Base-by-base conservation (phyloP, 306 rosid species). In the Lathyrus tuberosus region DNA sequence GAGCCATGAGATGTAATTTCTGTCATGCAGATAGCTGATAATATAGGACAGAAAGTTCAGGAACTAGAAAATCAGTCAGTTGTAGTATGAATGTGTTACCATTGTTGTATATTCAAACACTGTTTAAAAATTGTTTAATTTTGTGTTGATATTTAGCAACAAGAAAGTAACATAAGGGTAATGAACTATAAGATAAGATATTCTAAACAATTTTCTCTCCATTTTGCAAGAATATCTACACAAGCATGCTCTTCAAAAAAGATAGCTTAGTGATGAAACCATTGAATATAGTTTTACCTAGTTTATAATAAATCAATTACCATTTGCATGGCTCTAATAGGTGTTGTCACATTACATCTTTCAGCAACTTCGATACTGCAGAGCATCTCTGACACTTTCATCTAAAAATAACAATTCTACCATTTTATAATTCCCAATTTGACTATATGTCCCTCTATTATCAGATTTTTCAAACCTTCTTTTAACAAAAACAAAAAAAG, bases 61-160 rank as follows among this genome's bases (percentile, higher is more conserved):
- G 67, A 35, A 67, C 5, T 67, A 6, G 62, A 67, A 67, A 37
- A 54, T 4, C 20, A 46, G 17, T 65, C 46, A 14, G 37, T 15
- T 51, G 7, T 67, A 63, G 24, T 54, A 56, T 40, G 52, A 62
- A 16, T 74, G 22, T 26, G 70, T 59, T 70, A 40, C 47, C 49
- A 26, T 48, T 77, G 59, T 63, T 76, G 78, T 79, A 72, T 43
- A 59, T 72, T 22, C 60, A 54, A 22, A 24, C 61, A 54, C 26
- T 24, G 35, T 22, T 24, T 35, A 54, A 53, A 53, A 54, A 24
- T 24, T 17, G 57, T 17, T 51, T 51, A 51, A 9, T 18, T 51
- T 17, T 51, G 57, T 15, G 5, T 51, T 51, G 13, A 1, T 20
- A 1, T 51, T 49, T 49, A 17, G 26, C 10, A 47, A 15, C 18